phyloP scores from a whole-genome alignment of 192 early-diverging fungal species.

The Glomus cerebriforme region DNA sequence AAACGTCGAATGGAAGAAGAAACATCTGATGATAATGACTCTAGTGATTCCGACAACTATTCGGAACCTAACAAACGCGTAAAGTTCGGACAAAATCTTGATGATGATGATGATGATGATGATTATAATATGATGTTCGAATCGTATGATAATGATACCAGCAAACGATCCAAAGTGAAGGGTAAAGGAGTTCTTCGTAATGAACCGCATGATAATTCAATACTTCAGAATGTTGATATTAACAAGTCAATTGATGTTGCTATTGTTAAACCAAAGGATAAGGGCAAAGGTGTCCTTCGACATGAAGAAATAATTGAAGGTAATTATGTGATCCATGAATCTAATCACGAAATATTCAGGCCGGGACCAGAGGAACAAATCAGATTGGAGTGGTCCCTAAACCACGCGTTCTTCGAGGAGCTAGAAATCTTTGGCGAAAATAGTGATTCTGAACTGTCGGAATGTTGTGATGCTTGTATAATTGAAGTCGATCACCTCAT shows the following conservation, averaged over 20 bases:
- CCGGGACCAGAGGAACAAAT: neutral
- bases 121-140: neutral
- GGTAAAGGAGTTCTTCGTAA: neutral
- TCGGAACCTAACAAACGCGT: too few species aligned
- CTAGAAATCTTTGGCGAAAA: neutral
- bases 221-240: neutral
- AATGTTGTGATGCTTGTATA: neutral
- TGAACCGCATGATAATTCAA: neutral
- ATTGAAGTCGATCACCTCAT: neutral
- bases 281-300: neutral
- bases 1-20: neutral
- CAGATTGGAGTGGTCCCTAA: neutral
- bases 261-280: neutral
- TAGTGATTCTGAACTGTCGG: neutral
- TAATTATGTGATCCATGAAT: neutral
- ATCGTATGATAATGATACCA: neutral
- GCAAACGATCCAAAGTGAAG: neutral
- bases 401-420: neutral
- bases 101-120: neutral
- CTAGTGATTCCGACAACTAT: neutral
- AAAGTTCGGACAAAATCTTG: too few species aligned
- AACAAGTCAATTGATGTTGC: neutral
- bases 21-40: neutral
- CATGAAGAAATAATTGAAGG: neutral
- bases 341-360: neutral